Evolutionary conservation across 768 basidiomycete genomes (phyloP), one percentile per base, ranked within the genome.

Genomic region (Udeniomyces megalosporus): DNA sequence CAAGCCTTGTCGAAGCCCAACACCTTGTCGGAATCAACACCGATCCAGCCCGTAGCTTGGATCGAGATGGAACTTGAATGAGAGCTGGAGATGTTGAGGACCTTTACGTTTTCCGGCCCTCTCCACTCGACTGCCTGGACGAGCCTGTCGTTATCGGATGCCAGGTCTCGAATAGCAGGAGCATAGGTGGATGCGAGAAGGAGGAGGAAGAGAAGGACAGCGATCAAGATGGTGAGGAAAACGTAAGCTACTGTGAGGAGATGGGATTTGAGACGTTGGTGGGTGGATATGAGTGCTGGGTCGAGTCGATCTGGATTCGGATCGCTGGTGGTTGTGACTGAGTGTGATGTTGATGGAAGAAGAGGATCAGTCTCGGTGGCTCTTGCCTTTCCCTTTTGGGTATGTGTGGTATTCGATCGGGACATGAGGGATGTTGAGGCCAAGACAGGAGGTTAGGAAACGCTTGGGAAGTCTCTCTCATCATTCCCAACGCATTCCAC

Each of bases 31-130:
- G 67, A 66, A 61, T 74, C 73, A 42, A 74, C 66, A 2, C 71
- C 73, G 10, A 68, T 66, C 3, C 55, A 44, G 0, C 71, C 58
- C 1, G 64, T 65, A 15, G 72, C 58, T 50, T 73, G 68, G 51
- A 74, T 52, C 28, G 38, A 42, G 38, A 17, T 8, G 38, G 38
- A 17, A 42, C 38, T 42, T 42, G 38, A 42, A 69, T 68, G 28
- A n/a, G n/a, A n/a, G n/a, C n/a, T n/a, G n/a, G n/a, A n/a, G n/a
- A 74, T 60, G 58, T 73, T 71, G 47, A 74, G 31, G 2, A 74
- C 58, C 12, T 63, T 47, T n/a, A 73, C 58, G 2, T 58, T 52
- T 10, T 69, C 66, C 2, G 72, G 71, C 8, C 61, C 59, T 7
- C 66, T 55, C 61, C 69, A 72, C 4, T 59, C 52, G 65, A 74